A percentile compares a stretch with the other conserved stretches of the same genome.
Conservation (phyloP, 2,329 filamentous ascomycete species). For the Rutstroemia sp. region DNA sequence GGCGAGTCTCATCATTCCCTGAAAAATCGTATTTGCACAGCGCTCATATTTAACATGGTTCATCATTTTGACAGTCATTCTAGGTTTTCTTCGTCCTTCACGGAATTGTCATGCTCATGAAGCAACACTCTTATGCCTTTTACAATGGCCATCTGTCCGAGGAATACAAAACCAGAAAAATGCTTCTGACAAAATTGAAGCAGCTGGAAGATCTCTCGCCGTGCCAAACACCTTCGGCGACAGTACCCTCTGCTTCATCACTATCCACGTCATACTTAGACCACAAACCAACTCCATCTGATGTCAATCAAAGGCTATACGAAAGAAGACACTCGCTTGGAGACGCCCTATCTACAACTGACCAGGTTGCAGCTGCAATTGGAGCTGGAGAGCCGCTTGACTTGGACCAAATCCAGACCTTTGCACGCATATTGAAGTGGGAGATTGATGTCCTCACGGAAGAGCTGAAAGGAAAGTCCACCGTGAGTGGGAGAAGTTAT, state of each 20-base stretch:
- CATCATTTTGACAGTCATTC: no score
- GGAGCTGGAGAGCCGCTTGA: slow-evolving; percentile 53
- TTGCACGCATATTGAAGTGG: slow-evolving; percentile 56
- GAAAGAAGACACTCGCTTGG: slow-evolving; percentile 25
- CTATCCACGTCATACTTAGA: slow-evolving; percentile 41
- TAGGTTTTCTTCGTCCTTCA: slow-evolving; percentile 61
- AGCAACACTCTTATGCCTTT: slow-evolving; percentile 54
- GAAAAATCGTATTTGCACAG: neutral
- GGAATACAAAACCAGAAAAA: slow-evolving; percentile 43
- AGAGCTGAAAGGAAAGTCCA: slow-evolving; percentile 50
- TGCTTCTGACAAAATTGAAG: slow-evolving; percentile 43
- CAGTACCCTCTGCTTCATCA: slow-evolving; percentile 34
- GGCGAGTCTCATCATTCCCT: neutral
- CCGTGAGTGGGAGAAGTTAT: slow-evolving; percentile 44
- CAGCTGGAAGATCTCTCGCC: slow-evolving; percentile 49
- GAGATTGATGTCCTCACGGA: slow-evolving; percentile 57
- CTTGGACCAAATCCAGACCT: slow-evolving; percentile 52
- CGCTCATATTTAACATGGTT: no score
- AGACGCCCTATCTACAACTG: slow-evolving; percentile 40
- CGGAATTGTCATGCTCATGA: slow-evolving; percentile 71
- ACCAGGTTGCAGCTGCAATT: slow-evolving; percentile 53
- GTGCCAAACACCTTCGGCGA: slow-evolving; percentile 36
- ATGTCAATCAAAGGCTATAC: slow-evolving; percentile 36
- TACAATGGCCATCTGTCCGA: slow-evolving; percentile 66
- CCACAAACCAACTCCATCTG: slow-evolving; percentile 34